Conservation (phyloP, 2,329 filamentous ascomycete species). For the Alternaria ventricosa region DNA sequence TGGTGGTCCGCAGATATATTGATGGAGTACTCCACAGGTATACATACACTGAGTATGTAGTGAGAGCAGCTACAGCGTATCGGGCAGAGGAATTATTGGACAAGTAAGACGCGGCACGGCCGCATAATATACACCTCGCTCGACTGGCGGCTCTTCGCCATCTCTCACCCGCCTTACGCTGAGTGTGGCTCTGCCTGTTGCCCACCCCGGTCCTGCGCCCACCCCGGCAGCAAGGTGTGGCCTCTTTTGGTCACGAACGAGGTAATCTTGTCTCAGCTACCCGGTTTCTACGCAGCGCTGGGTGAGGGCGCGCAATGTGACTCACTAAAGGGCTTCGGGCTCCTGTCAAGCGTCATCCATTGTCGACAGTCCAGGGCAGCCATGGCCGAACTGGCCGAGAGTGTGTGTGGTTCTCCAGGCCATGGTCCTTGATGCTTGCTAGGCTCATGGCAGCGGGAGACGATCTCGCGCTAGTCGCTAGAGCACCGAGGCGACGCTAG, state of each 20-base stretch:
- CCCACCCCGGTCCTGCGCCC: conserved; percentile 26
- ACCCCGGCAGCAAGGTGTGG: conserved; percentile 33
- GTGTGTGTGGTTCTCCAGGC: conserved; percentile 9
- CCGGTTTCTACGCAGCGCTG: conserved; percentile 5
- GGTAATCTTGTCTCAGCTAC: conserved; percentile 25
- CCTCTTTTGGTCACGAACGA: conserved; percentile 38
- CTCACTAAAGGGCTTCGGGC: conserved; percentile 27
- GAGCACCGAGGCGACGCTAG: conserved; percentile 1
- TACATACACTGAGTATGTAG: background rate
- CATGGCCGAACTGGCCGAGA: conserved; percentile 2
- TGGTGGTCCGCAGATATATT: conserved; percentile 13
- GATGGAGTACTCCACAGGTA: background rate
- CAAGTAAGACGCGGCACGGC: conserved; percentile 16
- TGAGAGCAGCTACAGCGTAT: background rate
- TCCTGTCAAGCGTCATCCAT: conserved; percentile 6
- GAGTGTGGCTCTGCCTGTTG: conserved; percentile 15
- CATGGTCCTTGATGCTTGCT: background rate
- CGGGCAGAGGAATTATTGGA: conserved; percentile 6
- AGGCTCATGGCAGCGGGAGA: conserved; percentile 22
- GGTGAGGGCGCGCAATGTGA: conserved; percentile 34
- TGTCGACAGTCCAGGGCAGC: background rate
- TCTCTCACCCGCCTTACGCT: conserved; percentile 16
- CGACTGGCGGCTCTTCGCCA: conserved; percentile 14
- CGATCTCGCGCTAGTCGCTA: conserved; percentile 24
- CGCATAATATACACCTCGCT: conserved; percentile 22